Percentiles rank a stretch among this genome's conserved stretches.
phyloP scores from a whole-genome alignment of 768 basidiomycete species.

The Trametes cubensis region DNA sequence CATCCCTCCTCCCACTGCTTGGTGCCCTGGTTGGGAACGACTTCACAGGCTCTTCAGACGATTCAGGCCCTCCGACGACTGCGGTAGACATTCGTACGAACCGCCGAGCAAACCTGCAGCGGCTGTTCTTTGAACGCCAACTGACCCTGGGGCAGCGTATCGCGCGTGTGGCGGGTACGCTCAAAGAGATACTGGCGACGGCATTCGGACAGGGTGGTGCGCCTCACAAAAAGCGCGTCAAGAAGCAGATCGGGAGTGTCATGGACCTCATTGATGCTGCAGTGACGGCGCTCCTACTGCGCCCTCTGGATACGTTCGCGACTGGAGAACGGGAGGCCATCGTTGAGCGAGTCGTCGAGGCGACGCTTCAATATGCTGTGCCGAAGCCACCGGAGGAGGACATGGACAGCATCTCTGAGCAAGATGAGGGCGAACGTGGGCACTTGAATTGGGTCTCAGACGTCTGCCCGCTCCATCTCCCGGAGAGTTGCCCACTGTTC shows the following conservation, averaged over 20 bases:
- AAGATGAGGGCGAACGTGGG: background rate
- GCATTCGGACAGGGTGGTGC: slow-evolving; percentile 33
- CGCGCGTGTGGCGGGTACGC: slow-evolving; percentile 59
- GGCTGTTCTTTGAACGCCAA: slow-evolving; percentile 67
- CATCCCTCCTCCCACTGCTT: slow-evolving; percentile 73
- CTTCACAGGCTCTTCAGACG: slow-evolving; percentile 51
- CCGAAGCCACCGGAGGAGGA: slow-evolving; percentile 52
- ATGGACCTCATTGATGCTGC: slow-evolving; percentile 78
- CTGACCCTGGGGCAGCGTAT: slow-evolving; percentile 66
- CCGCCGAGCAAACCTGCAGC: slow-evolving; percentile 41
- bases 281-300: slow-evolving; percentile 60
- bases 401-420: background rate
- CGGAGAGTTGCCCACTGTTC: slow-evolving; percentile 57
- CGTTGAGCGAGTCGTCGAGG: slow-evolving; percentile 70
- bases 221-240: slow-evolving; percentile 39
- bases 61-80: slow-evolving; percentile 20
- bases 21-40: slow-evolving; percentile 84
- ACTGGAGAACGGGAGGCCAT: slow-evolving; percentile 67
- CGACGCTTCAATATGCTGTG: slow-evolving; percentile 78
- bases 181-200: slow-evolving; percentile 56
- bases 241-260: slow-evolving; percentile 64
- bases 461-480: slow-evolving; percentile 64
- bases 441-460: slow-evolving; percentile 51
- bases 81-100: slow-evolving; percentile 49
- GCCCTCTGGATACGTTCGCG: slow-evolving; percentile 47